These are phyloP conservation scores for Coemansia sp. DNA, from an alignment of 192 early-diverging fungal genomes.

Conservation along the genomic window DNA sequence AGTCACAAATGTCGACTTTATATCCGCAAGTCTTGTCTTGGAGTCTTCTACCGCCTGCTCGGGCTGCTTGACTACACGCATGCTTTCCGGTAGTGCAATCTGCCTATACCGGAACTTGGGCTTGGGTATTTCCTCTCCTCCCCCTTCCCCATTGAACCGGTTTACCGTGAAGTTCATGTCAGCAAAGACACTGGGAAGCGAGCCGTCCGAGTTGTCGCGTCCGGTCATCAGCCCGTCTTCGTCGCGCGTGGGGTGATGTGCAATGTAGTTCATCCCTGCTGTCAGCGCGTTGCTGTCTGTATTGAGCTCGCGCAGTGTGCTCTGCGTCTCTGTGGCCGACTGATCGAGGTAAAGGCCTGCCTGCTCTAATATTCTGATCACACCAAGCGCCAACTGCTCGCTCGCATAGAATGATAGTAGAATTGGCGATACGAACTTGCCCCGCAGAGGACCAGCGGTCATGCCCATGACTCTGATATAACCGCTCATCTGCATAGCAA, in stretches of 20 bases:
- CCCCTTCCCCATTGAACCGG: neutral
- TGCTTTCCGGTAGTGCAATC: constrained; percentile 21
- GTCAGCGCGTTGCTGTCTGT: constrained; percentile 30
- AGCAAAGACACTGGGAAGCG: constrained; percentile 38
- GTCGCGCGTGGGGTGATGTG: constrained; percentile 22
- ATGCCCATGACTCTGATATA: constrained; percentile 30
- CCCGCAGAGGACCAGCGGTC: constrained; percentile 28
- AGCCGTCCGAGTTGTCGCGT: constrained; percentile 29
- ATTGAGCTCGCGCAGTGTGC: constrained; percentile 23
- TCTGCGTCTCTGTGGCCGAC: constrained; percentile 33
- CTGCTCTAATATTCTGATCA: constrained; percentile 26
- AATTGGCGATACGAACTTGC: constrained; percentile 34
- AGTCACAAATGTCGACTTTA: constrained; percentile 54
- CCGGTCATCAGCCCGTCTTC: constrained; percentile 20
- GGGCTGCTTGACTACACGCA: constrained; percentile 20
- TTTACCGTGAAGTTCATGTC: constrained; percentile 22
- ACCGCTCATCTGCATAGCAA: constrained; percentile 25
- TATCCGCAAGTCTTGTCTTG: constrained; percentile 37
- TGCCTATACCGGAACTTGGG: constrained; percentile 8
- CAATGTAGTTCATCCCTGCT: constrained; percentile 26
- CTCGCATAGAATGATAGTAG: constrained; percentile 43
- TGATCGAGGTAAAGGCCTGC: constrained; percentile 43
- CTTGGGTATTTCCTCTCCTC: constrained; percentile 4
- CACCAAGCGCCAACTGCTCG: constrained; percentile 16
- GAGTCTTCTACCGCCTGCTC: constrained; percentile 19